Base-by-base conservation (phyloP, 108 stramenopile species). In the Pseudonitzschia multiseries region DNA sequence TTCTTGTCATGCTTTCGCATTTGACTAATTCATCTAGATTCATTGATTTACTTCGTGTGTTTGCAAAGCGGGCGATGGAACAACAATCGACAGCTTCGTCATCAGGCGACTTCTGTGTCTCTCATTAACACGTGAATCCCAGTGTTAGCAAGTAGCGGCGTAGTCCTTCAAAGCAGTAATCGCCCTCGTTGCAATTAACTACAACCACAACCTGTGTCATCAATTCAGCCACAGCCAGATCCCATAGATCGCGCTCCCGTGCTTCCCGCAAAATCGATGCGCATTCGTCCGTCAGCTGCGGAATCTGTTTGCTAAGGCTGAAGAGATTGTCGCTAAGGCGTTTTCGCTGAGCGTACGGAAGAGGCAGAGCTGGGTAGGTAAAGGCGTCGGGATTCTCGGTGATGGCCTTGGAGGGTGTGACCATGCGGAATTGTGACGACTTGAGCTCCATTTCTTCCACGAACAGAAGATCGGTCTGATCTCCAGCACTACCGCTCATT, bases 121-220 rank as follows among this genome's bases (percentile, higher is more conserved):
- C 10, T 20, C 9, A 8, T 73, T 79, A 93, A 68, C 92, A 93
- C 4, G 84, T 78, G 79, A 93, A 83, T 1, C 89, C 92, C 74
- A 89, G 73, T 10, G 83, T 79, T 63, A 87, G 72, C 36, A 93
- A 68, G 71, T 90, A 93, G 18, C 75, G 84, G 29, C 86, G 79
- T 43, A 93, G 68, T 28, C 89, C 92, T 46, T 93, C 89, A 72
- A 93, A 82, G 15, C 77, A 80, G 28, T 71, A 67, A 79, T 93
- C 92, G 4, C 84, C 84, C 15, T 78, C 78, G 29, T 57, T 75
- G 65, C 92, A 93, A 59, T 90, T 83, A 21, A 86, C 69, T 9
- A 86, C 77, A 31, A 88, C 84, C 51, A 93, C 71, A 13, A 93
- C 89, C 72, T 93, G 92, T 22, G 92, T 86, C 87, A 90, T 87